Conservation (phyloP, 106 monocot species). For the Narthecium ossifragum region DNA sequence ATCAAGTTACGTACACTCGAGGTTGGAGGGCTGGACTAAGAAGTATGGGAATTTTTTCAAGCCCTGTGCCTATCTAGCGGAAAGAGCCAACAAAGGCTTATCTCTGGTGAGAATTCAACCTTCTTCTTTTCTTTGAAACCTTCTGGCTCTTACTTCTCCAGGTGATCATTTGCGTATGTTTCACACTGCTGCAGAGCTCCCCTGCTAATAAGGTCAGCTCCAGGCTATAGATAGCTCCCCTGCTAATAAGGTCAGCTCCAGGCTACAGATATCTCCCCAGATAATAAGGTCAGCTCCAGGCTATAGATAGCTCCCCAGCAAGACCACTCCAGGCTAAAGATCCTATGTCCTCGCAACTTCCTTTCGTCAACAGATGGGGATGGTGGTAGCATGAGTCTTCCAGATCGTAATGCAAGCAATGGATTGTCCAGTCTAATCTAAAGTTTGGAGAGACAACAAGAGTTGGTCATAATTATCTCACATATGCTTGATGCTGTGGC, state of each 20-base stretch:
- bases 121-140: background rate
- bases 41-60: slow-evolving; percentile 75
- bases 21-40: slow-evolving; percentile 59
- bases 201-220: slow-evolving; percentile 28
- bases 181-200: slow-evolving; percentile 32
- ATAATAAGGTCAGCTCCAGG: slow-evolving; percentile 22
- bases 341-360: no score
- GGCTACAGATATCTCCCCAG: no score
- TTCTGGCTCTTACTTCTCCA: background rate
- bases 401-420: no score
- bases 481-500: no score
- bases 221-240: slow-evolving; percentile 45
- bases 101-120: slow-evolving; percentile 42
- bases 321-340: no score
- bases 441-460: no score
- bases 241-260: no score
- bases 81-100: slow-evolving; percentile 61
- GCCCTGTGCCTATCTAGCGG: slow-evolving; percentile 61
- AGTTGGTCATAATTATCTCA: no score
- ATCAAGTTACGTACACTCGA: slow-evolving; percentile 53
- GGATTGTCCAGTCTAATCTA: no score
- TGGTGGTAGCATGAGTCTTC: no score
- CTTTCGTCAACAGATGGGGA: no score
- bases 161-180: background rate
- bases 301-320: slow-evolving; percentile 44